Evolutionary conservation across 495 filamentous ascomycete species (phyloP).

Genomic region (Xylaria curta): DNA sequence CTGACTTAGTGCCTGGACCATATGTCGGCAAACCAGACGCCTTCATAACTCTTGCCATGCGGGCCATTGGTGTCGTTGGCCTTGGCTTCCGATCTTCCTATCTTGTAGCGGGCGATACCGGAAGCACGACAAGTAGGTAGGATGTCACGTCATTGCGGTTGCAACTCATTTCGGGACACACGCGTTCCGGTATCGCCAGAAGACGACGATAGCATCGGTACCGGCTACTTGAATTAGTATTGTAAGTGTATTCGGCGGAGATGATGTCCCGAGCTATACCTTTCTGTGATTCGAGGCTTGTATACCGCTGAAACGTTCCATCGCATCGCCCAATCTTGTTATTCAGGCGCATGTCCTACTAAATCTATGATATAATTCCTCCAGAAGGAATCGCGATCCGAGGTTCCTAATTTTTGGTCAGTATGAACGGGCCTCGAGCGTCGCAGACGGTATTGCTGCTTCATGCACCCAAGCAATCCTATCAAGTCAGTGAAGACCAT

Average conservation of each 20-base stretch:
- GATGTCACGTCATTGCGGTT: slow-evolving; percentile 13
- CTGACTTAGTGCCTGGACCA: background rate
- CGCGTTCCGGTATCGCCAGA: slow-evolving; percentile 14
- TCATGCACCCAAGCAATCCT: slow-evolving; percentile 51
- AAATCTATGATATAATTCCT: slow-evolving; percentile 6
- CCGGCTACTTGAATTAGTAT: slow-evolving; percentile 12
- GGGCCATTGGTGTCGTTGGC: slow-evolving; percentile 14
- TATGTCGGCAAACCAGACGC: background rate
- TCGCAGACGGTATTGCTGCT: slow-evolving; percentile 53
- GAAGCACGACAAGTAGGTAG: slow-evolving; percentile 13
- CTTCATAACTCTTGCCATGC: slow-evolving; percentile 1
- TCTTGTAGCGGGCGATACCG: slow-evolving; percentile 16
- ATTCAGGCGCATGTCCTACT: slow-evolving; percentile 4
- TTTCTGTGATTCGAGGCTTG: slow-evolving; percentile 15
- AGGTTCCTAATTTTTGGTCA: slow-evolving; percentile 10
- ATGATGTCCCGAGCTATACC: slow-evolving; percentile 11
- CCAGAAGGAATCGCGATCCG: slow-evolving; percentile 2
- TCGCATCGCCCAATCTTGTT: slow-evolving; percentile 13
- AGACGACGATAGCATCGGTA: slow-evolving; percentile 3
- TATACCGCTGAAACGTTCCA: slow-evolving; percentile 4
- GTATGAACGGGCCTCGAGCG: slow-evolving; percentile 15
- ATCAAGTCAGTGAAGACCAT: slow-evolving; percentile 51
- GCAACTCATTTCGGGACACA: slow-evolving; percentile 1
- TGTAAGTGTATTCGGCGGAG: background rate
- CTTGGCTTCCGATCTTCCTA: slow-evolving; percentile 1